Conservation (phyloP, 306 rosid species). For the Mimosa pudica region DNA sequence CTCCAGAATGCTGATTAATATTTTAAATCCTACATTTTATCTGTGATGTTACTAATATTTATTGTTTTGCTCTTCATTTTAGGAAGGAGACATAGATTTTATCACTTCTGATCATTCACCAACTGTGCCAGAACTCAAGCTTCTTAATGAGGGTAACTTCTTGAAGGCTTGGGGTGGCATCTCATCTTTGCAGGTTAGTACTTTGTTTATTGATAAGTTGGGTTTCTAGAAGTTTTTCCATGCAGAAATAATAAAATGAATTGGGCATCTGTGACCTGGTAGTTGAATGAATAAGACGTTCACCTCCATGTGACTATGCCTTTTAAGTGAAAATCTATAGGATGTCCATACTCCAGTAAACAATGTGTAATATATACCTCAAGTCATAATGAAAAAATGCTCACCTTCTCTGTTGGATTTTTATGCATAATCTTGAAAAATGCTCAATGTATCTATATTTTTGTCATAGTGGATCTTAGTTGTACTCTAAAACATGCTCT, state of each 20-base stretch:
- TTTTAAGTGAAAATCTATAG: too few species aligned
- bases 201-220: constrained; percentile 15
- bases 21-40: constrained; percentile 5
- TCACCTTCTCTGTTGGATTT: too few species aligned
- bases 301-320: too few species aligned
- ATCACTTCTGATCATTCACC: constrained; percentile 94
- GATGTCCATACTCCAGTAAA: too few species aligned
- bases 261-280: constrained; percentile 8
- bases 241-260: constrained; percentile 3
- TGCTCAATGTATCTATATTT: too few species aligned
- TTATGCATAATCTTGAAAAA: too few species aligned
- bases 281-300: not conserved
- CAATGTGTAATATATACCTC: too few species aligned
- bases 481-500: constrained; percentile 17
- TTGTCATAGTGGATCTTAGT: too few species aligned
- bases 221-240: not conserved
- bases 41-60: not conserved
- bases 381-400: too few species aligned
- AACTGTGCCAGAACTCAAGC: constrained; percentile 84
- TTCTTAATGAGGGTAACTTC: constrained; percentile 76
- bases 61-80: constrained; percentile 33
- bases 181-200: constrained; percentile 81
- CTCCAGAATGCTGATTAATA: constrained; percentile 8
- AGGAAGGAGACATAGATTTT: constrained; percentile 87
- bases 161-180: constrained; percentile 97